Evolutionary conservation across 768 basidiomycete species (phyloP), one percentile per base, ranked within the genome.

Genomic region (Boletus sp.): DNA sequence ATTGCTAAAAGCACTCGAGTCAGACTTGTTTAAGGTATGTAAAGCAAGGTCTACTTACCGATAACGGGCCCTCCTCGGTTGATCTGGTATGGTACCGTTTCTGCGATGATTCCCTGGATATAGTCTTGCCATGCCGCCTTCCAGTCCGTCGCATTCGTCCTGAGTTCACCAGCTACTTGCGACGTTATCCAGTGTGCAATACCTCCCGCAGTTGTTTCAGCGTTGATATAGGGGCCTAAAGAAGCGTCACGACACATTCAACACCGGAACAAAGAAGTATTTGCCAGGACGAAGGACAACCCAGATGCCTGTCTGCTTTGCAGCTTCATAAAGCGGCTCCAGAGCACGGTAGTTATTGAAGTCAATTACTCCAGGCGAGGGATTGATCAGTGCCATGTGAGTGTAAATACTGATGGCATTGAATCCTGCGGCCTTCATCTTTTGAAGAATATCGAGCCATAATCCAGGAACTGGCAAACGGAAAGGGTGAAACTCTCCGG

Each of bases 401-500:
- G 83, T 83, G 63, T 92, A 92, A 28, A 93, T 81, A 60, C 88
- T 89, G 61, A 90, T 73, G 0, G 82, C 82, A 63, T 92, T 94
- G 57, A 94, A 76, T 11, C 92, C 92, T 0, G 88, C 84, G 5
- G 90, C 92, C 64, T 90, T 90, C 57, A 83, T 76, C 67, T 90
- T 93, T 61, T 93, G 85, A 41, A 93, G 80, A 49, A 93, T 84
- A 64, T 92, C 92, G 12, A 83, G 78, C 90, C 92, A 94, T 54
- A 93, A 71, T 4, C 83, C 83, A 15, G 87, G 89, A 0, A 92
- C 86, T 10, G 90, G 92, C 8, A 93, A 73, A 24, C 90, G 83
- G 75, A 89, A 93, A 1, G 89, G 83, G 64, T 92, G 92, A 69
- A 92, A 90, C 69, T 92, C 92, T 55, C 92, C 92, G 1, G 89